Evolutionary conservation across 2,329 filamentous ascomycete species (phyloP), one percentile per base, ranked within the genome.

Genomic region (Diatrype stigma): DNA sequence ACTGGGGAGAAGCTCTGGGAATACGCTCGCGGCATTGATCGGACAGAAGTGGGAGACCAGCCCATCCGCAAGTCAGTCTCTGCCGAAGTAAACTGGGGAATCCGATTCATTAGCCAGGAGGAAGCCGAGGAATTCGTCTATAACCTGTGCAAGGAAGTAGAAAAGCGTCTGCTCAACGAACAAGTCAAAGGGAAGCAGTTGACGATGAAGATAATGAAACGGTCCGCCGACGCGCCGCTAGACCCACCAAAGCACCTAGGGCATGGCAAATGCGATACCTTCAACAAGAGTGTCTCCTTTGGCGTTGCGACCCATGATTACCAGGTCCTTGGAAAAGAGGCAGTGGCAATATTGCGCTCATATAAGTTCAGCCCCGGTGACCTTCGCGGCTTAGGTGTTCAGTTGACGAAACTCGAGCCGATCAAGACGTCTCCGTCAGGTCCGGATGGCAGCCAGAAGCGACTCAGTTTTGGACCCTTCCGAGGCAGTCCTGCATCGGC

Each of bases 31-130:
- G 94, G 94, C 2, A 90, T 97, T 46, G 94, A 99, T 69, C 80
- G 78, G 46, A 78, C 84, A 2, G 90, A 96, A 67, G 90, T 97
- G 6, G 93, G 92, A 30, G 88, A 93, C 51, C 88, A 95, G 63
- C 82, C 87, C 0, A 76, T 90, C 16, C 85, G 94, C 49, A 99
- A 97, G 65, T 97, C 93, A 0, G 90, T 99, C 0, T 97, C 94
- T 2, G 93, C 93, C 1, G 94, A 99, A 67, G 90, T 99, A 55
- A 99, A 94, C 62, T 99, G 94, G 94, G 94, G 95, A 2, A 96
- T 99, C 50, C 85, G 94, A 6, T 99, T 99, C 65, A 84, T 94
- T 59, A 95, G 81, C 53, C 90, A 96, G 63, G 79, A 82, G n/a
- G 93, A 99, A 69, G 92, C 91, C 0, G 93, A 97, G 52, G 90